Evolutionary conservation across 495 filamentous ascomycete genomes (phyloP).

Genomic region (Platismatia glauca): DNA sequence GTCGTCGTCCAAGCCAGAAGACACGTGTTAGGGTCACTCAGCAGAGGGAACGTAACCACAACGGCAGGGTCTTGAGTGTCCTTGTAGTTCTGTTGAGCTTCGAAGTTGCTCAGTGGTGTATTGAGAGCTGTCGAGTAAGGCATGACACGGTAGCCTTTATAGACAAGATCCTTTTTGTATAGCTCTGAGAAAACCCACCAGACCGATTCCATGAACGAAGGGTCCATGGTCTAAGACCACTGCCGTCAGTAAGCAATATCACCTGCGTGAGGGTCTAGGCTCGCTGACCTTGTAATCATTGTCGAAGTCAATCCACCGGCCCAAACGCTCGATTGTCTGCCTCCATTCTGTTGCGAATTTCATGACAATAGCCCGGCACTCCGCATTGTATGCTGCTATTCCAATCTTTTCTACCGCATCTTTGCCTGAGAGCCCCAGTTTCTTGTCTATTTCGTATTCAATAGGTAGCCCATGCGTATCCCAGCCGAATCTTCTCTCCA

Average conservation of each 20-base stretch:
- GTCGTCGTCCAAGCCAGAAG: constrained; percentile 92
- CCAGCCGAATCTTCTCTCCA: constrained; percentile 64
- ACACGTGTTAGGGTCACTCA: constrained; percentile 63
- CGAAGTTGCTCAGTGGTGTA: constrained; percentile 88
- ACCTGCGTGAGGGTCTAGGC: constrained; percentile 7
- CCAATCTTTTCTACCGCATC: constrained; percentile 83
- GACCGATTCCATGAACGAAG: constrained; percentile 87
- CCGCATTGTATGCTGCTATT: constrained; percentile 83
- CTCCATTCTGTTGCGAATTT: constrained; percentile 85
- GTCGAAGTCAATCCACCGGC: constrained; percentile 98
- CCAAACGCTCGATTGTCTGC: constrained; percentile 77
- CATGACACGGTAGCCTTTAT: constrained; percentile 86
- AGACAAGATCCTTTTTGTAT: constrained; percentile 80
- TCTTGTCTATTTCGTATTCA: constrained; percentile 98
- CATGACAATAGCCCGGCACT: constrained; percentile 94
- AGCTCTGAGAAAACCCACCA: constrained; percentile 97
- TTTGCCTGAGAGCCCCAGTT: constrained; percentile 78
- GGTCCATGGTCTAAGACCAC: constrained; percentile 68
- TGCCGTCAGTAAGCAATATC: constrained; percentile 16
- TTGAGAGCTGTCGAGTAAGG: constrained; percentile 88
- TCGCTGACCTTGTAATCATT: constrained; percentile 81
- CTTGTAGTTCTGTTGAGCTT: constrained; percentile 90
- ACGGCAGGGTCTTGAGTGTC: constrained; percentile 90
- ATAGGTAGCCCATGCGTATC: constrained; percentile 95
- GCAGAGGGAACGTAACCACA: constrained; percentile 77